phyloP scores from a whole-genome alignment of 202 grass and related monocot genomes.

The Schoenoplectus tabernaemontani region DNA sequence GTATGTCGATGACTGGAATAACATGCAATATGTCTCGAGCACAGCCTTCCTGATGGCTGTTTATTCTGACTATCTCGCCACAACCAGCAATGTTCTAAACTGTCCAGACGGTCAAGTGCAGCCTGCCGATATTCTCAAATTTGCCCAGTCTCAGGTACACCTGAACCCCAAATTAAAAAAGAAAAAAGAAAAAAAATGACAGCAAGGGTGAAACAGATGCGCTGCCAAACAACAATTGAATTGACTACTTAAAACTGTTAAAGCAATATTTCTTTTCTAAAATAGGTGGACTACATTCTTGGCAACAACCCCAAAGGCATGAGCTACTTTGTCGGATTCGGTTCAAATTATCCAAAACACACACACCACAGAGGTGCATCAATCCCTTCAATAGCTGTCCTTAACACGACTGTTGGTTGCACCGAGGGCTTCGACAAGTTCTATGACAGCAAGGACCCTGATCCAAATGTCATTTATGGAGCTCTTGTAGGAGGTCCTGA shows the following conservation, averaged over 20 bases:
- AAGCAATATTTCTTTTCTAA: neutral
- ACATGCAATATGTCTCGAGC: slow-evolving; percentile 78
- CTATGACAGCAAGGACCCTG: slow-evolving; percentile 43
- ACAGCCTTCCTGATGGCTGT: slow-evolving; percentile 65
- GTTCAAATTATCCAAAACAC: slow-evolving; percentile 39
- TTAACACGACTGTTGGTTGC: slow-evolving; percentile 38
- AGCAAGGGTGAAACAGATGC: neutral
- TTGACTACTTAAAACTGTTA: neutral
- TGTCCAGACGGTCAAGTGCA: slow-evolving; percentile 66
- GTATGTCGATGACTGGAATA: slow-evolving; percentile 78
- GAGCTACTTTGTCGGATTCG: slow-evolving; percentile 82
- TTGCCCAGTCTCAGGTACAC: slow-evolving; percentile 47
- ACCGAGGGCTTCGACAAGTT: slow-evolving; percentile 68
- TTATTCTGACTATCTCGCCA: slow-evolving; percentile 59
- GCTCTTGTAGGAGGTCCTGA: slow-evolving; percentile 75
- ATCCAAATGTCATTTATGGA: slow-evolving; percentile 65
- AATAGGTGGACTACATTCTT: slow-evolving; percentile 65
- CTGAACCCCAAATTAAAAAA: neutral
- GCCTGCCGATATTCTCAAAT: slow-evolving; percentile 39
- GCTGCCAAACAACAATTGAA: neutral
- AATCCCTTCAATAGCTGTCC: slow-evolving; percentile 43
- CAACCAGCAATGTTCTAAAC: slow-evolving; percentile 27
- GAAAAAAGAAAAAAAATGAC: neutral
- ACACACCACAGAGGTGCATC: slow-evolving; percentile 90
- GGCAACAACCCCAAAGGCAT: slow-evolving; percentile 68